Evolutionary conservation across 306 rosid species (phyloP), one percentile per base, ranked within the genome.

Genomic region (Dryas alaskensis): DNA sequence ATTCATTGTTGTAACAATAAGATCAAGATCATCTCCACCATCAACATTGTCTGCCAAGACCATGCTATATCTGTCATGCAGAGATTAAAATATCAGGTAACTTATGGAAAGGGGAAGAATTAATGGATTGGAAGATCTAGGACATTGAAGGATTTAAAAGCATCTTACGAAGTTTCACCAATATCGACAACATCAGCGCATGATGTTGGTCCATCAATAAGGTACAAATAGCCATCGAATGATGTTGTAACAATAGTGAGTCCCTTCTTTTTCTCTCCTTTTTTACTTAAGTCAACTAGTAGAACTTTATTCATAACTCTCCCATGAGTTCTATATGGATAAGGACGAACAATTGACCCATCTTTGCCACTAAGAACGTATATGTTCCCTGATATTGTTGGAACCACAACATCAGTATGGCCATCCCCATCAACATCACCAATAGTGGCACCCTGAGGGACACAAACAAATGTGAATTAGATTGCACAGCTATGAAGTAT

Each of bases 381-480:
- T 65, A 95, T 87, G 80, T 88, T 92, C 79, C 99, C 99, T 2
- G 99, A 95, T 25, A 87, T 50, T 5, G 99, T 95, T 68, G 99
- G 97, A 76, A 95, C 86, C 82, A 95, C 96, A 53, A 95, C 85
- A 76, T 95, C 99, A 73, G 99, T 88, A 79, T 79, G 89, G 79
- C 99, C 99, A 80, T 95, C 99, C 60, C 99, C 99, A 60, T 95
- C 98, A 73, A 92, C 78, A 73, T 95, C 99, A 52, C 99, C 99
- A 48, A 95, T 52, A 65, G 98, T 82, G 46, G 99, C 96, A 79
- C 89, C 95, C 99, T 95, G 84, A 47, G 60, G 52, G 80, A 79
- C 77, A 83, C 19, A 27, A 27, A 59, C 54, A 10, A 50, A 55
- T 44, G 27, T 67, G 45, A 10, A 16, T 70, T 14, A 76, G 63